Evolutionary conservation across 176 grass and related monocot species (phyloP).

Genomic region (Avena atlantica): DNA sequence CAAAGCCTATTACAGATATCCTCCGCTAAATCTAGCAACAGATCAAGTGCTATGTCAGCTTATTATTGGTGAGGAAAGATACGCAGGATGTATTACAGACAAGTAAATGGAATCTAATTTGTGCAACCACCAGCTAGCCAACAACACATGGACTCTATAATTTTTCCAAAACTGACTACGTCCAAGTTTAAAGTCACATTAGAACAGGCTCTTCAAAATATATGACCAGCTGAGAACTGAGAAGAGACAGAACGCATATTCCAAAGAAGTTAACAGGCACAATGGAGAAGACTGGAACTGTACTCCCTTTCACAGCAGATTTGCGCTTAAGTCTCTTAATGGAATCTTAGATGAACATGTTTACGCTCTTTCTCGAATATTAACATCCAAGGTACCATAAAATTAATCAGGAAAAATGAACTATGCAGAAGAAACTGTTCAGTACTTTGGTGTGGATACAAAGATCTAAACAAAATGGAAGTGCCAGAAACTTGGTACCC

Average conservation of each 20-base stretch:
- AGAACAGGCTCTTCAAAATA: neutral
- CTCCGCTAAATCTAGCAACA: neutral
- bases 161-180: neutral
- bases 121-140: neutral
- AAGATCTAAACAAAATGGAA: constrained; percentile 5
- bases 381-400: neutral
- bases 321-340: neutral
- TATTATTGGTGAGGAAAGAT: neutral
- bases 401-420: neutral
- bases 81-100: neutral
- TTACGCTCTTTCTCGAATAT: neutral
- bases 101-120: constrained; percentile 11
- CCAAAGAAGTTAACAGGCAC: neutral
- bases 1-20: neutral
- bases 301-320: neutral
- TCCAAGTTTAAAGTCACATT: neutral
- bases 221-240: neutral
- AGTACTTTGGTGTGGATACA: neutral
- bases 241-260: neutral
- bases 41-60: neutral
- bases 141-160: neutral
- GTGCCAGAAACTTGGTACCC: neutral
- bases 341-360: neutral
- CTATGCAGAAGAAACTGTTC: neutral
- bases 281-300: neutral